Conservation (phyloP, 495 filamentous ascomycete species). For the Xylona heveae region DNA sequence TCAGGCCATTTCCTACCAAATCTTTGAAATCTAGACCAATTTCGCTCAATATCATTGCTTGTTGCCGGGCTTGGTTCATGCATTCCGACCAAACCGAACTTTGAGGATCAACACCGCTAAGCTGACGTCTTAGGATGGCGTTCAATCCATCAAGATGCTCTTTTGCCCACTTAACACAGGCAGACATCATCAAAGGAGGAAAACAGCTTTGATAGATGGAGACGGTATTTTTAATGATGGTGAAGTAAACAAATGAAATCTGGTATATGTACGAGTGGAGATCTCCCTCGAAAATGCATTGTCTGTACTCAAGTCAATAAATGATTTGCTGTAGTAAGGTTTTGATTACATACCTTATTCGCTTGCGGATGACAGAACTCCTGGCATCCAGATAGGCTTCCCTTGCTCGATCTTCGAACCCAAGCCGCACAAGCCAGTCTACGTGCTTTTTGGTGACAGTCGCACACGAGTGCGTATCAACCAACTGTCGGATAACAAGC, state of each 20-base stretch:
- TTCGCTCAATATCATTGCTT: conserved; percentile 59
- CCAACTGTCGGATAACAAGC: conserved; percentile 49
- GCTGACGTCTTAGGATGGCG: conserved; percentile 51
- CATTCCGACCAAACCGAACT: conserved; percentile 59
- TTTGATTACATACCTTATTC: conserved; percentile 53
- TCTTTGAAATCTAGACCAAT: conserved; percentile 82
- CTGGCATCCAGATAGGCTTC: conserved; percentile 70
- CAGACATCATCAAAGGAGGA: conserved; percentile 64
- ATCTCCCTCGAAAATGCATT: conserved; percentile 86
- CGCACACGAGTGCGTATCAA: conserved; percentile 48
- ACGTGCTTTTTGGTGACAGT: conserved; percentile 54
- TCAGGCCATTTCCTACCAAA: conserved; percentile 28
- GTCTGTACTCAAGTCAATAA: conserved; percentile 32
- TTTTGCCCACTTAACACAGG: conserved; percentile 91
- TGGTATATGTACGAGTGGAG: conserved; percentile 84
- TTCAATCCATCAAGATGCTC: conserved; percentile 84
- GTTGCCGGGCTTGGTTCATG: conserved; percentile 57
- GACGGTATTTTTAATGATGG: conserved; percentile 76
- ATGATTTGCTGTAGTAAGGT: too few species aligned
- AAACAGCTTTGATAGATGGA: conserved; percentile 79
- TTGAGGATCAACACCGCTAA: conserved; percentile 55
- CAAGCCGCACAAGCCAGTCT: conserved; percentile 61
- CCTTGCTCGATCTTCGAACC: conserved; percentile 73
- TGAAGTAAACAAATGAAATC: conserved; percentile 93
- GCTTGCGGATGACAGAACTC: conserved; percentile 49